Conservation (phyloP, 2,329 filamentous ascomycete species). For the Hirsutella rhossiliensis region DNA sequence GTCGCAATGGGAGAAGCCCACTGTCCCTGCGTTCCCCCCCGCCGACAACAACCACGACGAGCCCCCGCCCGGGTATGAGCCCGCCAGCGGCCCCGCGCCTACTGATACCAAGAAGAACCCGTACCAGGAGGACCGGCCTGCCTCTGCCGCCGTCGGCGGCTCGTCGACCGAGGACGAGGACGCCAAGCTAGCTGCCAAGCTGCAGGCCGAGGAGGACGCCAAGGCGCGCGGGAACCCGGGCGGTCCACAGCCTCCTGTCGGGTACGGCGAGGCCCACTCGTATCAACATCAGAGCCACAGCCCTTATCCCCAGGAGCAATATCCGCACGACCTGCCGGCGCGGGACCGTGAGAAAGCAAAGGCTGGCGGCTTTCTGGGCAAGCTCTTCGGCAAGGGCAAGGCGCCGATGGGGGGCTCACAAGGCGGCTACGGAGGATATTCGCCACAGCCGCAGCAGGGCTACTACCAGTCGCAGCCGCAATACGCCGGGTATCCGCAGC, state of each 20-base stretch:
- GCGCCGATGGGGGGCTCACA: slow-evolving; percentile 8
- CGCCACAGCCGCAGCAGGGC: slow-evolving; percentile 9
- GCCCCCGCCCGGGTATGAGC: slow-evolving; percentile 56
- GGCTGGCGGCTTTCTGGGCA: slow-evolving; percentile 38
- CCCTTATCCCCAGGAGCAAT: slow-evolving; percentile 13
- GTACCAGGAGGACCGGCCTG: slow-evolving; percentile 36
- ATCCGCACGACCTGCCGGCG: slow-evolving; percentile 29
- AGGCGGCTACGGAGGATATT: slow-evolving; percentile 12
- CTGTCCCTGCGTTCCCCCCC: slow-evolving; percentile 48
- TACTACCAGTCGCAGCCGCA: slow-evolving; percentile 15
- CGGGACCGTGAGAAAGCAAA: slow-evolving; percentile 21
- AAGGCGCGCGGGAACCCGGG: slow-evolving; percentile 27
- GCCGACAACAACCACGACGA: slow-evolving; percentile 35
- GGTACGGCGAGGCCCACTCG: slow-evolving; percentile 16
- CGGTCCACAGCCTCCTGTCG: slow-evolving; percentile 19
- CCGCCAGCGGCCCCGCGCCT: slow-evolving; percentile 24
- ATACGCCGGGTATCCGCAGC: slow-evolving; percentile 10
- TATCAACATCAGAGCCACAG: slow-evolving; percentile 9
- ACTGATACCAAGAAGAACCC: slow-evolving; percentile 58
- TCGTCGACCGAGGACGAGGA: slow-evolving; percentile 45
- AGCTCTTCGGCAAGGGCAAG: slow-evolving; percentile 35
- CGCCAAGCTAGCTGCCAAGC: slow-evolving; percentile 58
- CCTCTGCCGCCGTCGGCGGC: slow-evolving; percentile 16
- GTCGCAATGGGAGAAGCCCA: slow-evolving; percentile 84
- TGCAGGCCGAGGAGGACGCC: slow-evolving; percentile 77